Conservation (phyloP, 2,329 filamentous ascomycete species). For the Coniochaeta sp. region DNA sequence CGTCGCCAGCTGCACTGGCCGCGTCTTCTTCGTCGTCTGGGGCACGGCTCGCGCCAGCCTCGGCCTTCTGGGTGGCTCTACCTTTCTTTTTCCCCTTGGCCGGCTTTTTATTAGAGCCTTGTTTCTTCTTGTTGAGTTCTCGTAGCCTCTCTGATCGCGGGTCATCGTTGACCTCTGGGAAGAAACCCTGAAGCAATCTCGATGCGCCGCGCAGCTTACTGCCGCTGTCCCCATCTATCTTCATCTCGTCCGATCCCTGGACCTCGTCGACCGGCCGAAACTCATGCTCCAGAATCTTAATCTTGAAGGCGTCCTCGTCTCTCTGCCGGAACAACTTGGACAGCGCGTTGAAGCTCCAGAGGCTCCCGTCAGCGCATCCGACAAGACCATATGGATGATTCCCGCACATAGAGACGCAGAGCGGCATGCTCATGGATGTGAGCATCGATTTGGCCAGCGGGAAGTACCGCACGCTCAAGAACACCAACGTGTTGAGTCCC, state of each 20-base stretch:
- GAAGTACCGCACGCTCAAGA: conserved; percentile 44
- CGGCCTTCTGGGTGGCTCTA: conserved; percentile 11
- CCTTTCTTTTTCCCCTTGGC: conserved; percentile 13
- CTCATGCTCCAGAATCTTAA: conserved; percentile 46
- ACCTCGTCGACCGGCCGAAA: conserved; percentile 23
- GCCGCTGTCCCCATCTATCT: conserved; percentile 13
- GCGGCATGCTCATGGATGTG: conserved; percentile 40
- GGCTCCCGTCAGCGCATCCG: conserved; percentile 45
- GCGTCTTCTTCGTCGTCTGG: conserved; percentile 10
- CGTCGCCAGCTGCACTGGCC: conserved; percentile 11
- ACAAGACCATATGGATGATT: conserved; percentile 46
- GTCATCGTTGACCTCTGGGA: conserved; percentile 40
- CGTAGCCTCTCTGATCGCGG: conserved; percentile 29
- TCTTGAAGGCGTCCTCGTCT: conserved; percentile 27
- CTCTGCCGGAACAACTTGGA: conserved; percentile 34
- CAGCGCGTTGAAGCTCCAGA: conserved; percentile 40
- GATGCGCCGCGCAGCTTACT: conserved; percentile 33
- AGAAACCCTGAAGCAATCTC: conserved; percentile 44
- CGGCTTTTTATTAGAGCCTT: conserved; percentile 25
- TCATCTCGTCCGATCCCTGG: background rate
- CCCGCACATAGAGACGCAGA: conserved; percentile 39
- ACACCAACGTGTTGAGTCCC: conserved; percentile 43
- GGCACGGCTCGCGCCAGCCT: conserved; percentile 9
- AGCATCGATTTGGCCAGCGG: conserved; percentile 44
- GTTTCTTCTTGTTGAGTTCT: conserved; percentile 24